phyloP scores from a whole-genome alignment of 768 basidiomycete species.

The Calocera cornea region DNA sequence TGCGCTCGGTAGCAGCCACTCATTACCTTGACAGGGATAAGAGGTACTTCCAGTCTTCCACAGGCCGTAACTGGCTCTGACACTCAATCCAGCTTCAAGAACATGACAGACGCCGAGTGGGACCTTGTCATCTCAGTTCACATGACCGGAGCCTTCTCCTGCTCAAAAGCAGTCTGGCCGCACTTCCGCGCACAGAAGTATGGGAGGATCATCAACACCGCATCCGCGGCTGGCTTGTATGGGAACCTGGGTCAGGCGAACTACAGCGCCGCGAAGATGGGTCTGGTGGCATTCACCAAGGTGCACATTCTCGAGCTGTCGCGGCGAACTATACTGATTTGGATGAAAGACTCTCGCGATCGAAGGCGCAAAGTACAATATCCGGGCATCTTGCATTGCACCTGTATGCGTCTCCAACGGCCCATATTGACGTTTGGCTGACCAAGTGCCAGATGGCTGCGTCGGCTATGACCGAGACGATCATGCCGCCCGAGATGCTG shows the following conservation, averaged over 20 bases:
- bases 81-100: slow-evolving; percentile 58
- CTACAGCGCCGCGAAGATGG: slow-evolving; percentile 98
- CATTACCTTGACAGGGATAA: slow-evolving; percentile 9
- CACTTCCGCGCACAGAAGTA: slow-evolving; percentile 89
- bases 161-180: slow-evolving; percentile 93
- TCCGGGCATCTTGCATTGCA: slow-evolving; percentile 74
- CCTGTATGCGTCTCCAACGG: slow-evolving; percentile 44
- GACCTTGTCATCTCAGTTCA: slow-evolving; percentile 82
- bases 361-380: slow-evolving; percentile 86
- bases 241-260: slow-evolving; percentile 96
- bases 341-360: slow-evolving; percentile 50
- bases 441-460: slow-evolving; percentile 59
- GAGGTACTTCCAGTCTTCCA: slow-evolving; percentile 8
- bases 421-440: neutral
- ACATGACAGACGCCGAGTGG: slow-evolving; percentile 92
- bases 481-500: slow-evolving; percentile 90
- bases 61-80: neutral
- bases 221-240: slow-evolving; percentile 87
- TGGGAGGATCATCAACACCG: slow-evolving; percentile 86
- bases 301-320: neutral
- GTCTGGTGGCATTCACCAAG: slow-evolving; percentile 79
- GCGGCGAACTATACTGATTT: neutral
- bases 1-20: neutral
- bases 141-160: slow-evolving; percentile 83
- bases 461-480: slow-evolving; percentile 86